Base-by-base conservation (phyloP, 1,284 basidiomycete genomes). In the Rhodotorula sp. region DNA sequence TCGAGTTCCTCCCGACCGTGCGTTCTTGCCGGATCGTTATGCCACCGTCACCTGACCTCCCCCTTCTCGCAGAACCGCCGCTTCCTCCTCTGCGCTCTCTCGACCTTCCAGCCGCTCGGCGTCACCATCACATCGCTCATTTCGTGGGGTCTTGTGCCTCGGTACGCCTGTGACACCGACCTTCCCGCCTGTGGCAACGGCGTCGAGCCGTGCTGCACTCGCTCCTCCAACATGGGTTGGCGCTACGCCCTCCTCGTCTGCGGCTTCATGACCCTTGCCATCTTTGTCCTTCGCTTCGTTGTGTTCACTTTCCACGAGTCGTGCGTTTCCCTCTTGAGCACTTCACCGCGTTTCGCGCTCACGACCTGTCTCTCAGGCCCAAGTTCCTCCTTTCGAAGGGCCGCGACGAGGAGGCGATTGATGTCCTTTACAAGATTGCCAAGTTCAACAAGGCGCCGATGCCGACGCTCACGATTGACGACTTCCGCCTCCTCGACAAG, bases 251-350 rank as follows among this genome's bases (percentile, higher is more conserved):
- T 87, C 81, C 81, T 90, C 69, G 61, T 88, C 44, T 83, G 90
- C 55, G 80, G 81, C 50, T 57, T 56, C n/a, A 76, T 82, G 29
- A 72, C 67, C 7, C 71, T 69, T 37, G 55, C 74, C 55, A 70
- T 83, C 44, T 91, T 87, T 83, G 76, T 86, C 64, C 79, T 89
- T 56, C 89, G 90, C 55, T 90, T 90, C 83, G 86, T 89, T 80
- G 82, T 89, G 62, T 91, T 91, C 83, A 83, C 84, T n/a, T 85
- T 92, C 62, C 83, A 88, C 69, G 90, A 92, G 80, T 88, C 88
- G 67, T 68, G 78, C 73, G 69, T 63, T 12, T 2, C 82, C 90
- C 0, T 39, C 27, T 34, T 29, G 4, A 7, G 25, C 34, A 41
- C 12, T 10, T 5, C 9, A 44, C 15, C 44, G 5, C 44, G 44